A percentile compares a stretch with the other conserved stretches of the same genome.
Conservation (phyloP, 495 filamentous ascomycete genomes). For the Lasiosphaeria ovina region DNA sequence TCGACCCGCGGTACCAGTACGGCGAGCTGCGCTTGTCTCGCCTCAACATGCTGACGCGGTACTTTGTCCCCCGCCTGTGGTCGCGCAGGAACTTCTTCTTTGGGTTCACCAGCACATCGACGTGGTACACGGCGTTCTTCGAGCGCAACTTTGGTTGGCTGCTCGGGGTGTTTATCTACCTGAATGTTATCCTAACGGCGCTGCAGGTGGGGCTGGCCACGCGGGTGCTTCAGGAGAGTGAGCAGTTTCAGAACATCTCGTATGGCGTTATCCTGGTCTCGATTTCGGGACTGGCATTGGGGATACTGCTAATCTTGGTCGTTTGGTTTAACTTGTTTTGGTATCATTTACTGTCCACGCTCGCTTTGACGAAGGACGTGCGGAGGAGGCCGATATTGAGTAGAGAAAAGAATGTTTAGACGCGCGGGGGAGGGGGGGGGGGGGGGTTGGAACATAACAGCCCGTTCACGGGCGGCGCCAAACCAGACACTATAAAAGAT, state of each 20-base stretch:
- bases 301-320: not conserved
- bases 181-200: conserved; percentile 48
- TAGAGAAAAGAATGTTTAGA: not conserved
- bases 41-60: not conserved
- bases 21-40: not conserved
- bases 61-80: not conserved
- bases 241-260: not conserved
- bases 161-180: conserved; percentile 52
- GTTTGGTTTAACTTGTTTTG: not conserved
- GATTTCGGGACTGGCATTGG: not conserved
- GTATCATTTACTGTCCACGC: not conserved
- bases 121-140: not conserved
- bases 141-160: not conserved
- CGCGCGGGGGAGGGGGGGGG: too few relatives aligned
- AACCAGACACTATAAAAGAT: not conserved
- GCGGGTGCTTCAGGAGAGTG: not conserved
- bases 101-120: conserved; percentile 39
- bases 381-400: not conserved
- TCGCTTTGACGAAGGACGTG: not conserved
- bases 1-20: not conserved
- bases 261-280: not conserved
- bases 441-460: too few relatives aligned
- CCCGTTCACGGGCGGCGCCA: not conserved
- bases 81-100: conserved; percentile 15
- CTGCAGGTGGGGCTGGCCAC: conserved; percentile 56